phyloP scores from a whole-genome alignment of 2,329 filamentous ascomycete genomes.

The Mollisiaceae sp. region DNA sequence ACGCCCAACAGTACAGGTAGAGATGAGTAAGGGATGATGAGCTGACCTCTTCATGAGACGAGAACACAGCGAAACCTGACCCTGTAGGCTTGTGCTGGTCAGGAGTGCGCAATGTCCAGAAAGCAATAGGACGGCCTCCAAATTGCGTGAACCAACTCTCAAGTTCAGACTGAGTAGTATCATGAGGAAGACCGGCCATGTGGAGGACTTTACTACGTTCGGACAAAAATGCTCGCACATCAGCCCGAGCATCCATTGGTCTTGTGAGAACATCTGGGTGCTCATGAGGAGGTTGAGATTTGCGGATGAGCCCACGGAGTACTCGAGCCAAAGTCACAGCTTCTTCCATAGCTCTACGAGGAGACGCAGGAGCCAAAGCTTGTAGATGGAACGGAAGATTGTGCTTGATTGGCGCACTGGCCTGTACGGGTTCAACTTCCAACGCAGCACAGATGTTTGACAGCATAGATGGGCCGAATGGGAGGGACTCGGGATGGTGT shows the following conservation, averaged over 20 bases:
- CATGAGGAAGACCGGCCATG: constrained; percentile 95
- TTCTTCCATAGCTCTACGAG: constrained; percentile 96
- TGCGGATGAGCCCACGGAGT: constrained; percentile 88
- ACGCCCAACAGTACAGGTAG: constrained; percentile 37
- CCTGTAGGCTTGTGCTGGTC: constrained; percentile 99
- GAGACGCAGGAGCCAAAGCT: constrained; percentile 91
- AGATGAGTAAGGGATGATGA: constrained; percentile 34
- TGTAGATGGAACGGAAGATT: constrained; percentile 98
- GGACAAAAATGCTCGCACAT: constrained; percentile 93
- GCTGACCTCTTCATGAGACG: constrained; percentile 93
- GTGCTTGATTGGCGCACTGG: constrained; percentile 97
- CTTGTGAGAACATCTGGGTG: constrained; percentile 94
- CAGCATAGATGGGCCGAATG: constrained; percentile 93
- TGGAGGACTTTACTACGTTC: constrained; percentile 98
- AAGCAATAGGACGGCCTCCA: constrained; percentile 94
- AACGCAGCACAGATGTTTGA: constrained; percentile 98
- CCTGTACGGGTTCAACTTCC: constrained; percentile 96
- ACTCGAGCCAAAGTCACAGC: constrained; percentile 93
- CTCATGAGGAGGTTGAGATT: constrained; percentile 92
- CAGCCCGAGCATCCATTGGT: constrained; percentile 94
- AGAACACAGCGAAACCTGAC: constrained; percentile 97
- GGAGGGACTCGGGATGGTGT: constrained; percentile 95
- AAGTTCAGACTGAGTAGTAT: constrained; percentile 97
- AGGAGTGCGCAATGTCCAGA: constrained; percentile 96
- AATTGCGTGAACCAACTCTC: constrained; percentile 99